A percentile compares a stretch with the other conserved stretches of the same genome.
phyloP scores from a whole-genome alignment of 352 stramenopile genomes.

The Phytophthora meadii region DNA sequence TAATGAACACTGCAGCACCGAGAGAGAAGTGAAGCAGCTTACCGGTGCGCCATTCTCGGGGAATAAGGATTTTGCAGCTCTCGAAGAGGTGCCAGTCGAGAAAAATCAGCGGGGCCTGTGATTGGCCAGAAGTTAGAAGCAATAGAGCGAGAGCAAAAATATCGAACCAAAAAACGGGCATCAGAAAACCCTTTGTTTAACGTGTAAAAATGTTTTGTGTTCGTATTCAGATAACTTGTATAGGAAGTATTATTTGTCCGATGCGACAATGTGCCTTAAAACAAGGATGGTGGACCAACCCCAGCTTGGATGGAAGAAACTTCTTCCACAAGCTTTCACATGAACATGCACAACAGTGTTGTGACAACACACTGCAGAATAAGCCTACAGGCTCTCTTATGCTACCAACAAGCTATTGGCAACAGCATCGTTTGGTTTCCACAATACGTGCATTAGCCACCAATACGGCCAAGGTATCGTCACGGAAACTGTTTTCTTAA shows the following conservation, averaged over 20 bases:
- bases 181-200: conserved; percentile 8
- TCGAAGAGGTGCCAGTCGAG: conserved; percentile 3
- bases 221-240: not conserved
- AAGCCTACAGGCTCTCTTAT: not conserved
- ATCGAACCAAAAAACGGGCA: conserved; percentile 28
- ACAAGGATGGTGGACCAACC: conserved; percentile 13
- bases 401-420: not conserved
- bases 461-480: not conserved
- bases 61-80: conserved; percentile 24
- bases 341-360: not conserved
- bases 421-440: conserved; percentile 3
- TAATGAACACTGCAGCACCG: not conserved
- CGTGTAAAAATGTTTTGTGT: not conserved
- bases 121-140: conserved; percentile 20
- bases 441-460: not conserved
- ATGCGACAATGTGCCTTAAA: not conserved
- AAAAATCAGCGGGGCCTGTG: conserved; percentile 8
- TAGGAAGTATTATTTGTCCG: no score
- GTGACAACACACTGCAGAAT: no score
- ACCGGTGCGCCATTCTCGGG: conserved; percentile 21
- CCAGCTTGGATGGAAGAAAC: conserved; percentile 13
- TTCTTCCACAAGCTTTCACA: conserved; percentile 4
- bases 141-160: conserved; percentile 22
- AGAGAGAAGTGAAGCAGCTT: conserved; percentile 3
- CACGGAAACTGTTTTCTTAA: not conserved